Conservation (phyloP, 768 basidiomycete species). For the Chalciporus chontae region DNA sequence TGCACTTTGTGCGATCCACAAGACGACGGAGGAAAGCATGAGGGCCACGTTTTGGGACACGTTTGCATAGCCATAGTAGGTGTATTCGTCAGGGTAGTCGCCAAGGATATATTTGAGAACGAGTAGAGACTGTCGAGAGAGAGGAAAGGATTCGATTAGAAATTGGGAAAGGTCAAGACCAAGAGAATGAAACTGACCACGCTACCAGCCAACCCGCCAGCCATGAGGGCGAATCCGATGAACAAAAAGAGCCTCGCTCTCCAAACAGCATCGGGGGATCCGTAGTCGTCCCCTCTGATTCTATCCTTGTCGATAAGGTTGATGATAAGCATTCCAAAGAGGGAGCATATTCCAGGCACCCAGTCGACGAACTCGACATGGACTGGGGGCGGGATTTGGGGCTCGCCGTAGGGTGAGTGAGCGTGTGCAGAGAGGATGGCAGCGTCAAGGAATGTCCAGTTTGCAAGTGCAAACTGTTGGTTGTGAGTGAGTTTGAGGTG, state of each 20-base stretch:
- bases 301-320: constrained; percentile 95
- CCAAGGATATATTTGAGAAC: constrained; percentile 87
- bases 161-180: not conserved
- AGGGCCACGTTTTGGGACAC: constrained; percentile 89
- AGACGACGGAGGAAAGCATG: constrained; percentile 80
- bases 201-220: constrained; percentile 95
- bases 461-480: constrained; percentile 84
- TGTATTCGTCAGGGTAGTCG: constrained; percentile 68
- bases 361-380: constrained; percentile 95
- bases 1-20: constrained; percentile 89
- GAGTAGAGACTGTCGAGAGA: constrained; percentile 62
- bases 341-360: constrained; percentile 93
- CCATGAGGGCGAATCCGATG: constrained; percentile 95
- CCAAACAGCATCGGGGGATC: constrained; percentile 86
- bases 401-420: constrained; percentile 66
- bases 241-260: constrained; percentile 87
- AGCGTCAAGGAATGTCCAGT: constrained; percentile 95
- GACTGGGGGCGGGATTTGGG: constrained; percentile 64
- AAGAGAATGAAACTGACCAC: constrained; percentile 57
- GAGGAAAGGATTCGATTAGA: not conserved
- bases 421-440: constrained; percentile 88
- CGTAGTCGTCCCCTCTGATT: constrained; percentile 76
- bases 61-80: constrained; percentile 92
- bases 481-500: constrained; percentile 1
- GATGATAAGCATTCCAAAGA: constrained; percentile 88